A percentile compares a stretch with the other conserved stretches of the same genome.
Evolutionary conservation across 1,284 basidiomycete species (phyloP).

Genomic region (Leccinum fallax): DNA sequence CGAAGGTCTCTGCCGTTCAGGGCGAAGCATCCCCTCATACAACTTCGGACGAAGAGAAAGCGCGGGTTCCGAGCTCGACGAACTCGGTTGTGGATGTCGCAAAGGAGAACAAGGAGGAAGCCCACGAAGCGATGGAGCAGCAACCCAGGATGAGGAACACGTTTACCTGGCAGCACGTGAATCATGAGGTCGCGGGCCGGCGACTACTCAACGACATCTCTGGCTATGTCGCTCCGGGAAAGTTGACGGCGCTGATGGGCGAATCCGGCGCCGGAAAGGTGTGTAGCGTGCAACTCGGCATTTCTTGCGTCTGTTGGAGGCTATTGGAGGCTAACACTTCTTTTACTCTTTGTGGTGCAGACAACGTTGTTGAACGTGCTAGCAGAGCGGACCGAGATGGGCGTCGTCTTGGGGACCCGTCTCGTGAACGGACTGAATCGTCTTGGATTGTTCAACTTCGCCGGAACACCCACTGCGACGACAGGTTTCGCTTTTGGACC

Average conservation of each 20-base stretch:
- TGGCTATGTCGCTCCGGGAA: conserved; percentile 75
- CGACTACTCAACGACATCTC: conserved; percentile 77
- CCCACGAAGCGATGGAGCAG: conserved; percentile 10
- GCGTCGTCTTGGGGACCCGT: too few species aligned
- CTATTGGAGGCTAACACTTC: too few species aligned
- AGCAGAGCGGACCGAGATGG: too few species aligned
- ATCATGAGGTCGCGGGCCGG: conserved; percentile 62
- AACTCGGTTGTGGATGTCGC: conserved; percentile 34
- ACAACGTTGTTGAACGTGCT: too few species aligned
- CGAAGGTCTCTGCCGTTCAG: conserved; percentile 20
- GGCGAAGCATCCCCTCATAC: conserved; percentile 1
- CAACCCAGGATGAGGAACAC: conserved; percentile 35
- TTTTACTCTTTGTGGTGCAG: too few species aligned
- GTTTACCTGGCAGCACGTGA: conserved; percentile 66
- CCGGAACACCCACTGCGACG: too few species aligned
- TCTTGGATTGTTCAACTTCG: too few species aligned
- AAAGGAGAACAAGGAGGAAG: conserved; percentile 12
- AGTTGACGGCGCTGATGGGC: conserved; percentile 78
- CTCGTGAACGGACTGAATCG: too few species aligned
- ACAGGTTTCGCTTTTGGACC: conserved; percentile 36
- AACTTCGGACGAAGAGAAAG: conserved; percentile 33
- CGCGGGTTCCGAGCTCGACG: conserved; percentile 15
- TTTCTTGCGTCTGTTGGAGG: conserved; percentile 11
- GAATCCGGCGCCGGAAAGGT: conserved; percentile 81
- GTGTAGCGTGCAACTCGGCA: conserved; percentile 28